Evolutionary conservation across 176 grass and related monocot genomes (phyloP), one percentile per base, ranked within the genome.

Genomic region (Miscanthus lutarioriparius): DNA sequence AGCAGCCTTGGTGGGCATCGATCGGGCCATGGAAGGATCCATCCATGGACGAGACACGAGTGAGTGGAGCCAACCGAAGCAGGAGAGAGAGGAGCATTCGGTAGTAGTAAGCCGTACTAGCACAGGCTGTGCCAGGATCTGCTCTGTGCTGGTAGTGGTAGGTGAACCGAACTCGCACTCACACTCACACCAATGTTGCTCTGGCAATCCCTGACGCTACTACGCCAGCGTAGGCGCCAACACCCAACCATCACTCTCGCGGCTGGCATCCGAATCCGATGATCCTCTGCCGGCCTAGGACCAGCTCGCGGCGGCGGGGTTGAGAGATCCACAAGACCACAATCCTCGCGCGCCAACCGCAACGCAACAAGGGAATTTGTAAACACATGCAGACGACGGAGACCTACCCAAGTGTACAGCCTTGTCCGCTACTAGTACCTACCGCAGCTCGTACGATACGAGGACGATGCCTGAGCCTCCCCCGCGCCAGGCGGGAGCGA

Each of bases 181-280:
- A 53, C 48, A 7, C 49, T 81, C 78, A 70, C 80, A 48, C 36
- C 86, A 53, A 49, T 82, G 47, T 63, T 70, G 86, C 86, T 77
- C 73, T 71, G 80, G 16, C 45, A 6, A 70, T 0, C 63, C 33
- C 63, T 82, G 72, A 48, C 86, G 64, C 79, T 48, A 8, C 14
- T 17, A 19, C 49, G 49, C 16, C 49, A 53, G 1, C 5, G 49
- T 53, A 53, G 49, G 49, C 13, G 4, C 44, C 14, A 16, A 6
- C 36, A 37, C 4, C 45, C 45, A 48, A 48, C 45, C 45, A 48
- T 48, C 45, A 17, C 47, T 51, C 47, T 51, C 45, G 45, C 45
- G 47, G 15, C 47, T 17, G 49, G 19, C 19, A 7, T 54, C 51
- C 51, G 6, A 54, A 54, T 54, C 51, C 51, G 49, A 22, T 54